Conservation (phyloP, 441 rosid species). For the Gossypium trilobum region DNA sequence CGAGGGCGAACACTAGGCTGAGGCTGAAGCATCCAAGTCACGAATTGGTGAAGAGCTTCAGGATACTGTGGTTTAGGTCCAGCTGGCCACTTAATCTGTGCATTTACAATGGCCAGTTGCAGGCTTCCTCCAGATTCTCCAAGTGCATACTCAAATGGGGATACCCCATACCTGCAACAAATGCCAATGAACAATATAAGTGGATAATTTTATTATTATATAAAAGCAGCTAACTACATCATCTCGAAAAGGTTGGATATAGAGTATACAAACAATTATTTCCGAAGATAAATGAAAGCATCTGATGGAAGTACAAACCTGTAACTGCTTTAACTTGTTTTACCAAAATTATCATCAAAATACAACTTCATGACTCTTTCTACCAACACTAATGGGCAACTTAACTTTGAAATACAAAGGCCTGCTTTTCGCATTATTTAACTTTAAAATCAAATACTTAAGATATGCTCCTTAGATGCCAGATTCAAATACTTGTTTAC, state of each 20-base stretch:
- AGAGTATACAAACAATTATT: not conserved
- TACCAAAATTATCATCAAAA: too few species aligned
- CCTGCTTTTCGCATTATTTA: not conserved
- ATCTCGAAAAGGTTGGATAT: not conserved
- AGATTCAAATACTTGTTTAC: not conserved
- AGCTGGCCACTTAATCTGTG: conserved; percentile 88
- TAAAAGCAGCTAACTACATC: not conserved
- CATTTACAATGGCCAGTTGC: conserved; percentile 79
- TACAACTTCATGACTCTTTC: not conserved
- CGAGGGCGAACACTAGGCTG: conserved; percentile 74
- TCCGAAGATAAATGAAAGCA: not conserved
- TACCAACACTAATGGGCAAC: too few species aligned
- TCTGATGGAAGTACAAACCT: not conserved
- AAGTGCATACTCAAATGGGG: conserved; percentile 94
- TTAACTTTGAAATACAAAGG: not conserved
- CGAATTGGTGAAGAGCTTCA: conserved; percentile 85
- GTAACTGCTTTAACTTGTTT: not conserved
- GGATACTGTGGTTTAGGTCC: conserved; percentile 83
- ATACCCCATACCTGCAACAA: conserved; percentile 64
- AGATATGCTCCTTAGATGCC: not conserved
- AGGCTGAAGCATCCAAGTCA: conserved; percentile 96
- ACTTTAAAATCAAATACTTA: not conserved
- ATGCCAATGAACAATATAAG: not conserved
- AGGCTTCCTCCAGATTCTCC: conserved; percentile 98
- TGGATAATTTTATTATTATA: not conserved